Evolutionary conservation across 1,284 basidiomycete genomes (phyloP).

Genomic region (Sphagnurus paluster): DNA sequence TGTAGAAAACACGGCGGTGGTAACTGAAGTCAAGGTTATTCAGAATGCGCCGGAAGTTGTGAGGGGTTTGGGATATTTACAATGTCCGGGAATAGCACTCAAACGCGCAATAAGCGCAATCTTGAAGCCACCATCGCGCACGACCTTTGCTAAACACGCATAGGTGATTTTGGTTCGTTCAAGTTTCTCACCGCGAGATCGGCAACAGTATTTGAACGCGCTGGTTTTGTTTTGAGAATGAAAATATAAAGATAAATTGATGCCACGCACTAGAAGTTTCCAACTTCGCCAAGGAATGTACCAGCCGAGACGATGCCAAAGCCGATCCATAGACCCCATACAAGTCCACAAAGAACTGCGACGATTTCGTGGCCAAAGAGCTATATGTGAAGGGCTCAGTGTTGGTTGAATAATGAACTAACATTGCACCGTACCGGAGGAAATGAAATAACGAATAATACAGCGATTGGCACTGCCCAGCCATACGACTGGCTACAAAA

Average conservation of each 20-base stretch:
- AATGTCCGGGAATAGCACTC: slow-evolving; percentile 81
- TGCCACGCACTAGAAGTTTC: slow-evolving; percentile 64
- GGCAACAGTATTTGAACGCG: slow-evolving; percentile 67
- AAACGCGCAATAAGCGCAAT: slow-evolving; percentile 74
- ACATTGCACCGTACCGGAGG: slow-evolving; percentile 50
- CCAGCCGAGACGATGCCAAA: slow-evolving; percentile 69
- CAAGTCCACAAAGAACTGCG: slow-evolving; percentile 73
- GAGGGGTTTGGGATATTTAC: slow-evolving; percentile 32
- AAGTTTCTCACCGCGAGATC: slow-evolving; percentile 65
- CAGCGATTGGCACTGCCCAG: slow-evolving; percentile 82
- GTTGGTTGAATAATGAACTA: not conserved
- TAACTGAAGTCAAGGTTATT: slow-evolving; percentile 36
- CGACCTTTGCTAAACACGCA: slow-evolving; percentile 75
- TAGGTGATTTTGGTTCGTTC: slow-evolving; percentile 75
- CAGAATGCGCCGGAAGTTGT: not conserved
- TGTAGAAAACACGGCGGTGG: slow-evolving; percentile 78
- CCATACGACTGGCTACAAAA: slow-evolving; percentile 46
- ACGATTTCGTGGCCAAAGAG: slow-evolving; percentile 81
- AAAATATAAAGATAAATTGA: not conserved
- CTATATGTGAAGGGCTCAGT: slow-evolving; percentile 26
- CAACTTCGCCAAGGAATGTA: slow-evolving; percentile 67
- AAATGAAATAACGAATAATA: slow-evolving; percentile 78
- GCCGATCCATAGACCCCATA: slow-evolving; percentile 70
- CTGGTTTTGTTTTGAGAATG: slow-evolving; percentile 26
- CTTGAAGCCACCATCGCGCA: slow-evolving; percentile 79